Conservation (phyloP, 257 asterid genomes). For the Cordia subcordata region DNA sequence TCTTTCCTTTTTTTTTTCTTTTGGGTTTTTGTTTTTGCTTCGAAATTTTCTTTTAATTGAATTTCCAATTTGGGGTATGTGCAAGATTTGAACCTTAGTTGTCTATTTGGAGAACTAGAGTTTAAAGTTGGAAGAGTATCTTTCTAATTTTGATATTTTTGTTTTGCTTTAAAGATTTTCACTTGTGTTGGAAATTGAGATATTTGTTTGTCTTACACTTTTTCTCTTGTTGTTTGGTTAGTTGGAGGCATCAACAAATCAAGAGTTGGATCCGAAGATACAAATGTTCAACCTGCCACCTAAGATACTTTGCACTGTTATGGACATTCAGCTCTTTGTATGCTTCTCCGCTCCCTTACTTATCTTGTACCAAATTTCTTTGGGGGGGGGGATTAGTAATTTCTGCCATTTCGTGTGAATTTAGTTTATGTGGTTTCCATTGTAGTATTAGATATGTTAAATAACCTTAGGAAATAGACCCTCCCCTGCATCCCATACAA, state of each 20-base stretch:
- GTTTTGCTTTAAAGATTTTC: background rate
- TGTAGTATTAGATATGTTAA: no score
- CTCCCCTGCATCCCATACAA: background rate
- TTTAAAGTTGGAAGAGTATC: background rate
- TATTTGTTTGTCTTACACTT: slow-evolving; percentile 11
- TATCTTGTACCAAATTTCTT: background rate
- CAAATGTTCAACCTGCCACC: slow-evolving; percentile 74
- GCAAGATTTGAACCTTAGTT: background rate
- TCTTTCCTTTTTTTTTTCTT: no score
- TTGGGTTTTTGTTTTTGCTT: slow-evolving; percentile 1
- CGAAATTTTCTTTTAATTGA: background rate
- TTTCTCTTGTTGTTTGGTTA: slow-evolving; percentile 26
- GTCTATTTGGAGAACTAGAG: background rate
- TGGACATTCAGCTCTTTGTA: slow-evolving; percentile 67
- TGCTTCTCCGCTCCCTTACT: slow-evolving; percentile 17
- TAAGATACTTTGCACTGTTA: slow-evolving; percentile 75
- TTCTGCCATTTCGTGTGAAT: background rate
- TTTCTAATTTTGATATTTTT: background rate
- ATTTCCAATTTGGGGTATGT: background rate
- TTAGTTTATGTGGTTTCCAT: background rate
- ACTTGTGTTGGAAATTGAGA: slow-evolving; percentile 11
- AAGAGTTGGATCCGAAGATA: slow-evolving; percentile 67
- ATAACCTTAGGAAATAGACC: background rate
- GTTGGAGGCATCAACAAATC: slow-evolving; percentile 97
- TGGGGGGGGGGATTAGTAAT: no score